phyloP scores from a whole-genome alignment of 306 rosid species.

The Sphenostylis stenocarpa region DNA sequence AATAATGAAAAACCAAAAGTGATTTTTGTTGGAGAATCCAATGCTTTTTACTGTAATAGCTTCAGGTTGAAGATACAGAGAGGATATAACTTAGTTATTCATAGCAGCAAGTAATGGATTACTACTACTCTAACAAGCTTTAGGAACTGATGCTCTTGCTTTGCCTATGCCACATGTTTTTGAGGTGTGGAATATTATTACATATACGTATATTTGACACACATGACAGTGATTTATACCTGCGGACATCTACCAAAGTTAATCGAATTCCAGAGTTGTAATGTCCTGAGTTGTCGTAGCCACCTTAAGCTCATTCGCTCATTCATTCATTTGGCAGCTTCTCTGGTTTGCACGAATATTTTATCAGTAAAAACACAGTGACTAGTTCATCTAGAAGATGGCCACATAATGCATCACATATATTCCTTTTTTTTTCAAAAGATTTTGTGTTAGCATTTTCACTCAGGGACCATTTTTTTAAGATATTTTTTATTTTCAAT shows the following conservation, averaged over 20 bases:
- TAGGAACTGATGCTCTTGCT: slow-evolving; percentile 49
- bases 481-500: not conserved
- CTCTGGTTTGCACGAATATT: not conserved
- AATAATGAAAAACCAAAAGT: slow-evolving; percentile 37
- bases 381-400: slow-evolving; percentile 18
- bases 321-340: slow-evolving; percentile 14
- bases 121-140: slow-evolving; percentile 23
- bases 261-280: slow-evolving; percentile 25
- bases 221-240: slow-evolving; percentile 44
- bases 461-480: not conserved
- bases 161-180: slow-evolving; percentile 45
- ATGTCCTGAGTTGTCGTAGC: too few relatives aligned
- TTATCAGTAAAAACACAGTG: not conserved
- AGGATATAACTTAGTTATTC: slow-evolving; percentile 24
- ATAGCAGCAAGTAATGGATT: slow-evolving; percentile 23
- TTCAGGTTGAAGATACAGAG: slow-evolving; percentile 58
- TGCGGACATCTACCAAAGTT: slow-evolving; percentile 10
- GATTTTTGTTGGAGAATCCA: slow-evolving; percentile 68
- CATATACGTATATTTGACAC: not conserved
- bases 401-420: not conserved
- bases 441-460: not conserved
- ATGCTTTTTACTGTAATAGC: slow-evolving; percentile 60
- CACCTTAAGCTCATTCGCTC: slow-evolving; percentile 24
- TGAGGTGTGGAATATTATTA: slow-evolving; percentile 40
- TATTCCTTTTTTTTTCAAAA: not conserved